Evolutionary conservation across 208 protist species (phyloP), one percentile per base, ranked within the genome.

Genomic region (Acanthamoeba lenticulata): DNA sequence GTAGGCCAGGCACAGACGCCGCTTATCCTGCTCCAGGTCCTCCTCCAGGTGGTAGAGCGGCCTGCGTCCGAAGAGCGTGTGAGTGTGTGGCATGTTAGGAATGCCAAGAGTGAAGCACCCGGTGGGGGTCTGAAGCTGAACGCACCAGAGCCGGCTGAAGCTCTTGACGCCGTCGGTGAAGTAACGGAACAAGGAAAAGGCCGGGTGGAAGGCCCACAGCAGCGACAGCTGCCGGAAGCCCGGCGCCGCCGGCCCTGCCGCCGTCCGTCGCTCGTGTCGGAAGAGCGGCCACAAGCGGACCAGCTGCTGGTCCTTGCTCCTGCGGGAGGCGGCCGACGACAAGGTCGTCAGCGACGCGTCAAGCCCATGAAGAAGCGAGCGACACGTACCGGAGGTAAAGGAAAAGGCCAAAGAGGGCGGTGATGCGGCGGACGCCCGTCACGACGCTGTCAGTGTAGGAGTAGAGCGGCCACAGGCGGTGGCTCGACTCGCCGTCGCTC

Each of bases 381-480:
- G n/a, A 42, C 0, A 29, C 36, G 11, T 11, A 79, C 69, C 69
- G 40, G 34, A 47, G 40, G 36, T 79, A 79, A 36, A 79, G 69
- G 40, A 79, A 79, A 36, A 45, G 38, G 15, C 69, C 69, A 17
- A 6, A 79, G 7, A 79, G 34, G 15, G 69, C 69, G 69, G 38
- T 79, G 69, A 79, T 45, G 1, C 69, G 69, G 34, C 38, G 40
- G 4, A 47, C 36, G 32, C 69, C 69, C 1, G 69, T 79, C 27
- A 13, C 1, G 69, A 17, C 2, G 69, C 44, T 47, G 69, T 79
- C 44, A 29, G 69, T 45, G 36, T 79, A 79, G 38, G 69, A 42
- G 69, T 79, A 79, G 40, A 79, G 44, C 36, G 69, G 69, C 69
- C 69, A 79, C 32, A 79, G 4, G 13, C 36, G 69, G 69, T 79